A percentile compares a stretch with the other conserved stretches of the same genome.
Conservation (phyloP, 2,329 filamentous ascomycete genomes). For the Xylariaceae sp. region DNA sequence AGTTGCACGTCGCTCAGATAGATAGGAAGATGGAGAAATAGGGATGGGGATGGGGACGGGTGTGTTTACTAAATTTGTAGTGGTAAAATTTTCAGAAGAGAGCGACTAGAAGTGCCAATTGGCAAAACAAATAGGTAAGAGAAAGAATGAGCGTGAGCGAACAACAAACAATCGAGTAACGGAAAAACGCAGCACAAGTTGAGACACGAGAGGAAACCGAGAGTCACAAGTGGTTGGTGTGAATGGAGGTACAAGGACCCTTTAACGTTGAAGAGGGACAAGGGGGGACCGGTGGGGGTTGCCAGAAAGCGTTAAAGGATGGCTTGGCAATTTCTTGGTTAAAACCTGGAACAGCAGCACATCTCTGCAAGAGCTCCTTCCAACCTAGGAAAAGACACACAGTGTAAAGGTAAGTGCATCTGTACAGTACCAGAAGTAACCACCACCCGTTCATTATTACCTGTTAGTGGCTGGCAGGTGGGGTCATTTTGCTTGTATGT, state of each 20-base stretch:
- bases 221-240: conserved; percentile 18
- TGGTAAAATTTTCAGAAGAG: conserved; percentile 7
- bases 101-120: conserved; percentile 23
- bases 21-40: too few relatives aligned
- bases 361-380: too few relatives aligned
- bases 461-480: conserved; percentile 11
- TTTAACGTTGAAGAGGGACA: conserved; percentile 18
- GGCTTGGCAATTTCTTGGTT: conserved; percentile 11
- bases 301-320: conserved; percentile 14
- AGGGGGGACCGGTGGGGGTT: neutral
- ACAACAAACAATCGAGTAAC: conserved; percentile 8
- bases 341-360: neutral
- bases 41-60: too few relatives aligned
- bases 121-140: conserved; percentile 1
- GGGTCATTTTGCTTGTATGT: too few relatives aligned
- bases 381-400: neutral
- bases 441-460: neutral
- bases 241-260: conserved; percentile 13
- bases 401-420: too few relatives aligned
- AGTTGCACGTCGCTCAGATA: conserved; percentile 10
- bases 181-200: conserved; percentile 17
- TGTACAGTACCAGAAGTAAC: too few relatives aligned
- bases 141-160: conserved; percentile 17
- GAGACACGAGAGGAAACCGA: conserved; percentile 26
- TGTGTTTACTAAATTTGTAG: conserved; percentile 17